Conservation (phyloP, 2,329 filamentous ascomycete species). For the Cladosporium sp. region DNA sequence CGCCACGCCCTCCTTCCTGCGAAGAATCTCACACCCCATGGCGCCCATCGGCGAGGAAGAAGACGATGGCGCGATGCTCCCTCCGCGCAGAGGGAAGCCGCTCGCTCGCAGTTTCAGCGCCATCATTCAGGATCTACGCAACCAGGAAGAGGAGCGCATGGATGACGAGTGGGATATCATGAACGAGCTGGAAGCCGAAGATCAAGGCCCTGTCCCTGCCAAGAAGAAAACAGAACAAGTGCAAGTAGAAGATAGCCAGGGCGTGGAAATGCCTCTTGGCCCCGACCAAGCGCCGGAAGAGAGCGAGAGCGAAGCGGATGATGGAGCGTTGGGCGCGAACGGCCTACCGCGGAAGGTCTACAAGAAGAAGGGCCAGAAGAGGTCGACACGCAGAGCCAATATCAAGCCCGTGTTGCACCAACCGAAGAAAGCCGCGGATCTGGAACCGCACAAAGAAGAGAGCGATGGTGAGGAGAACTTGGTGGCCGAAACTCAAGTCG, state of each 20-base stretch:
- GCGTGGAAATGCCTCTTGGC: slow-evolving; percentile 39
- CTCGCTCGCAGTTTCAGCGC: slow-evolving; percentile 67
- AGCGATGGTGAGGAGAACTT: slow-evolving; percentile 13
- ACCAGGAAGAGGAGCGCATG: slow-evolving; percentile 62
- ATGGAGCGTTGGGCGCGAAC: slow-evolving; percentile 42
- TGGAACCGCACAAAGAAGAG: slow-evolving; percentile 8
- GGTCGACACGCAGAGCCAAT: slow-evolving; percentile 65
- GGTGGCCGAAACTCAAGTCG: slow-evolving; percentile 20
- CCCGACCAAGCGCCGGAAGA: slow-evolving; percentile 37
- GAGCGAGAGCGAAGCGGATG: slow-evolving; percentile 60
- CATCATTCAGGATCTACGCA: slow-evolving; percentile 65
- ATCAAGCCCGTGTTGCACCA: slow-evolving; percentile 38
- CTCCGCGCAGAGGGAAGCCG: slow-evolving; percentile 14
- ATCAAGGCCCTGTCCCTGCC: slow-evolving; percentile 7
- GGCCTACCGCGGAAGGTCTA: slow-evolving; percentile 54
- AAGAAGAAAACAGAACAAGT: slow-evolving; percentile 22
- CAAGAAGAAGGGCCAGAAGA: slow-evolving; percentile 82
- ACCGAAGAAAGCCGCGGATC: slow-evolving; percentile 24
- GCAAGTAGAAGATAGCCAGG: slow-evolving; percentile 41
- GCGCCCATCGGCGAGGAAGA: slow-evolving; percentile 57
- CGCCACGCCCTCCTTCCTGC: slow-evolving; percentile 67
- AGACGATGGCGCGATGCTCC: slow-evolving; percentile 35
- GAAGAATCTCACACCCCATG: slow-evolving; percentile 47
- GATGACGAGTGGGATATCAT: slow-evolving; percentile 72
- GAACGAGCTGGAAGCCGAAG: slow-evolving; percentile 60